Evolutionary conservation across 2,329 filamentous ascomycete species (phyloP).

Genomic region (Cryphonectria parasitica): DNA sequence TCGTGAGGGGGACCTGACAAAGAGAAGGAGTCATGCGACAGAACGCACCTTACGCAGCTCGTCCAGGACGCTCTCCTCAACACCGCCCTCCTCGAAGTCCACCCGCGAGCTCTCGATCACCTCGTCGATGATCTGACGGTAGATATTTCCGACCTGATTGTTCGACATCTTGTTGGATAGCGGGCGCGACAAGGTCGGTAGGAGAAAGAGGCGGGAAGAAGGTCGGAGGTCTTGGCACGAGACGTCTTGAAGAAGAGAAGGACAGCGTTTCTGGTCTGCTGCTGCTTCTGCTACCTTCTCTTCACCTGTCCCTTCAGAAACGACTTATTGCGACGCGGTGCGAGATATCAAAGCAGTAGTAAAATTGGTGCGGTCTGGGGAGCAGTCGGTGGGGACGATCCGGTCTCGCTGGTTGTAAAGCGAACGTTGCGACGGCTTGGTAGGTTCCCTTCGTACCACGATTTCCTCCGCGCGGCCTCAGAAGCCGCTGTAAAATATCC

Average conservation of each 20-base stretch:
- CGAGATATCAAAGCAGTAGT: not conserved
- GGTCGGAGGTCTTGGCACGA: not conserved
- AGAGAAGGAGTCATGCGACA: not conserved
- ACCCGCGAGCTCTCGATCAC: conserved; percentile 90
- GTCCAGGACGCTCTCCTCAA: conserved; percentile 83
- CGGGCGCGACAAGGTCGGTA: not conserved
- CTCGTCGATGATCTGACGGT: conserved; percentile 76
- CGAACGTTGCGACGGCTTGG: conserved; percentile 11
- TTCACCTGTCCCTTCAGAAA: not conserved
- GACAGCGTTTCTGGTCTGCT: not conserved
- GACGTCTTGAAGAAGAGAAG: not conserved
- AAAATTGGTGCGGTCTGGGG: not conserved
- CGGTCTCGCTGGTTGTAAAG: not conserved
- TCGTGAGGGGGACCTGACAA: not conserved
- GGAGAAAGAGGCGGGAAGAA: not conserved
- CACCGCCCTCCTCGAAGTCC: conserved; percentile 95
- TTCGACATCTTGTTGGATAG: conserved; percentile 57
- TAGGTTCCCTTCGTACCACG: conserved; percentile 30
- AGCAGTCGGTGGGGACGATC: conserved; percentile 3
- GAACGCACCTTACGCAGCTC: conserved; percentile 78
- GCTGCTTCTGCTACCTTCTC: not conserved
- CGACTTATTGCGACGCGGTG: not conserved
- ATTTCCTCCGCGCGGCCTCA: conserved; percentile 29
- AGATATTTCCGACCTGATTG: conserved; percentile 72
- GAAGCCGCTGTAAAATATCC: conserved; percentile 22